These are phyloP conservation scores for Boechera retrofracta DNA, from an alignment of 345 rosid genomes.

Conservation along the genomic window DNA sequence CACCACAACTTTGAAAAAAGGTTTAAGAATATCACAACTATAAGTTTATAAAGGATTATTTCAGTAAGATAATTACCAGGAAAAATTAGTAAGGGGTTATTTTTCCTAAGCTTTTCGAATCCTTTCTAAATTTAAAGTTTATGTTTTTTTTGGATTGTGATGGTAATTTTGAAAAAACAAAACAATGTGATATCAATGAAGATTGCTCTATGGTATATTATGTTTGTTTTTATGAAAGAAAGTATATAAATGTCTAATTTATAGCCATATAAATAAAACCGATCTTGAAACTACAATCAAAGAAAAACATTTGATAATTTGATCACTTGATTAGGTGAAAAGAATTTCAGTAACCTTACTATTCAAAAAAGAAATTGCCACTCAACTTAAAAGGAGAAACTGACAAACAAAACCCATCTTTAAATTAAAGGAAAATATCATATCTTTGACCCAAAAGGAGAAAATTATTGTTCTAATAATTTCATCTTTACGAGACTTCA, in stretches of 20 bases:
- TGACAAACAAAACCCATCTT: slow-evolving; percentile 29
- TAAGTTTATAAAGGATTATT: too few species aligned
- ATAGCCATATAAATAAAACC: neutral
- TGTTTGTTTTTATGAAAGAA: neutral
- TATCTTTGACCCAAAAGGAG: slow-evolving; percentile 43
- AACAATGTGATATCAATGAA: neutral
- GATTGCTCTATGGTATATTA: neutral
- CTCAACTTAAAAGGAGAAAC: slow-evolving; percentile 37
- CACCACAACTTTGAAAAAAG: too few species aligned
- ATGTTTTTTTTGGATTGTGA: neutral
- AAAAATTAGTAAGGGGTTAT: neutral
- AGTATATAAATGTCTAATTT: neutral
- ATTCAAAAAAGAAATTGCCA: slow-evolving; percentile 35
- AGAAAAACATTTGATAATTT: slow-evolving; percentile 15
- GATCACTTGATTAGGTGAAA: slow-evolving; percentile 20
- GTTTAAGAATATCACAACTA: too few species aligned
- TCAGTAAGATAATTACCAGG: neutral
- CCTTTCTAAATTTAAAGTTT: neutral
- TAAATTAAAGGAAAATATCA: slow-evolving; percentile 17
- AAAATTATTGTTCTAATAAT: slow-evolving; percentile 37
- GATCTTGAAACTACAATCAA: slow-evolving; percentile 4
- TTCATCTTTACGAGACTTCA: neutral
- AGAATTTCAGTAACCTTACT: slow-evolving; percentile 2
- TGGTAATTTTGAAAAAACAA: neutral
- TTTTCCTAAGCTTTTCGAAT: neutral